Evolutionary conservation across 129 eudicot genomes (phyloP), one percentile per base, ranked within the genome.

Genomic region (Artemisia argyi): DNA sequence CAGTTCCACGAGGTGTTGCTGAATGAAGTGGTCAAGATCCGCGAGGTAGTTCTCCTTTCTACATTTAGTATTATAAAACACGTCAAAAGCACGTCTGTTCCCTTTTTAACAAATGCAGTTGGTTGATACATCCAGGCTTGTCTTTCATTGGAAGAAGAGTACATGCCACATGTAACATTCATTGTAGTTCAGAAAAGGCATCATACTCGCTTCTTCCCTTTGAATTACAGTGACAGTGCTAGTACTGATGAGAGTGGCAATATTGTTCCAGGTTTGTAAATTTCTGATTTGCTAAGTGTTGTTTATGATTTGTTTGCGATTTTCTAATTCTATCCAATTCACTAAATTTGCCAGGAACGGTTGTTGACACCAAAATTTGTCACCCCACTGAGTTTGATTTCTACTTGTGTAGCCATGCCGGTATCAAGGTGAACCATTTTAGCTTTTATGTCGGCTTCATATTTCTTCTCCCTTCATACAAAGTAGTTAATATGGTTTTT

Each of bases 91-190:
- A 35, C 8, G 0, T 5, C 0, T 5, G 11, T 61, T 12, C 9
- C 46, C 0, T 16, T 62, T 5, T 60, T 46, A 53, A 67, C 5
- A 17, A 2, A 11, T 61, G 14, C 35, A 17, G 11, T 44, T 22
- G 55, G 44, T 68, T 57, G 65, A 61, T 61, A 85, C 26, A 59
- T 78, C 47, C 54, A 87, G 98, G 39, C 39, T 32, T 32, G 39
- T 32, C 39, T 32, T 32, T 32, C 39, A 32, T 5, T 32, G 7
- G 0, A 32, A 32, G 39, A 32, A 32, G 0, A 32, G 7, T 32
- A 32, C 39, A 32, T 32, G 39, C 39, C 39, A 32, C 39, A 7
- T 32, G 39, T 32, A 32, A 32, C 39, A 32, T 32, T 32, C 39
- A 3, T 32, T 32, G 39, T 32, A 5, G 39, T 32, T 32, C 39